phyloP scores from a whole-genome alignment of 140 eudicot genomes.

The Senecio squalidus region DNA sequence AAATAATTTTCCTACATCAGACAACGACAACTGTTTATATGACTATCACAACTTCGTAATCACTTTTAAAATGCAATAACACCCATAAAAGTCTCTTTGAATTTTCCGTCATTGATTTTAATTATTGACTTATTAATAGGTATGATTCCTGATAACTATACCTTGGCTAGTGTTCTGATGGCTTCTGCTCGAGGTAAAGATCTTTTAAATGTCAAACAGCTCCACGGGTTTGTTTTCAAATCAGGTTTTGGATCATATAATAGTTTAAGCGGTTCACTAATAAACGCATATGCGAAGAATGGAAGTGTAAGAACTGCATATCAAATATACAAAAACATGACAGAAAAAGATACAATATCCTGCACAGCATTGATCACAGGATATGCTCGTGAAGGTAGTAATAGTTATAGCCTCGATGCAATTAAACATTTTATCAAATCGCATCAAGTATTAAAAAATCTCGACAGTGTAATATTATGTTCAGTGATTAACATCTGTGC shows the following conservation, averaged over 20 bases:
- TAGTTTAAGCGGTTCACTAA: constrained; percentile 44
- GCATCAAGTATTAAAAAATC: constrained; percentile 17
- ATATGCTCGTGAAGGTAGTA: constrained; percentile 42
- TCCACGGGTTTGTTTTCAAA: constrained; percentile 46
- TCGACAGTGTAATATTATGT: constrained; percentile 48
- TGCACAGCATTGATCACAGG: constrained; percentile 69
- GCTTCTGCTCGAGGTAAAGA: constrained; percentile 25
- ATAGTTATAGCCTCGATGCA: constrained; percentile 28
- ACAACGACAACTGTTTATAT: no score
- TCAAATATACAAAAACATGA: constrained; percentile 38
- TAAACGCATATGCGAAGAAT: constrained; percentile 55
- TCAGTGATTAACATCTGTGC: constrained; percentile 67
- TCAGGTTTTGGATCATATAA: constrained; percentile 44
- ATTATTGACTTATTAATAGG: constrained; percentile 29
- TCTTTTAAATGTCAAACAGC: constrained; percentile 28
- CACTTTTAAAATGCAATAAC: no score
- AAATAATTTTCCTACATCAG: no score
- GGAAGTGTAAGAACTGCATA: constrained; percentile 43
- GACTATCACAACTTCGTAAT: no score
- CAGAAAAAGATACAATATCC: constrained; percentile 41
- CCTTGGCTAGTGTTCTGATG: constrained; percentile 50
- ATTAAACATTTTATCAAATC: constrained; percentile 42
- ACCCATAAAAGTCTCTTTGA: no score
- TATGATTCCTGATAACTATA: constrained; percentile 55
- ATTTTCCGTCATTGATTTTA: no score